A percentile compares a stretch with the other conserved stretches of the same genome.
Conservation (phyloP, 202 grass and related monocot species). For the Panicum virgatum region DNA sequence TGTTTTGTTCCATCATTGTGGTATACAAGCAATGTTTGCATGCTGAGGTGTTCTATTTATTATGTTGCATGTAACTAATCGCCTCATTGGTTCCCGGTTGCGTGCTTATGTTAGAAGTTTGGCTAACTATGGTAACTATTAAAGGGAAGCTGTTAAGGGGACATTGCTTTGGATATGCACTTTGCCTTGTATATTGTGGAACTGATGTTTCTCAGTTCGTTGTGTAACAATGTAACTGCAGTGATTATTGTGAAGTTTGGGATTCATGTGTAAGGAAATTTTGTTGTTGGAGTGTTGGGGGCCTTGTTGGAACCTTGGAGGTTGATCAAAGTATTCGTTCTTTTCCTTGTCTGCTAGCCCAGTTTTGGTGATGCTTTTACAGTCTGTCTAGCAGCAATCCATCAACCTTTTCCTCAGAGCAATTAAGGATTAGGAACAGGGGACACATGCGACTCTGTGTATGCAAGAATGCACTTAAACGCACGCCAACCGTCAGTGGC, state of each 20-base stretch:
- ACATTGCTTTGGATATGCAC: slow-evolving; percentile 9
- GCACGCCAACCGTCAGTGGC: not conserved
- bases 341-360: not conserved
- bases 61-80: not conserved
- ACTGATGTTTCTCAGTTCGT: not conserved
- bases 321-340: not conserved
- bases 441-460: not conserved
- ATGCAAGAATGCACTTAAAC: not conserved
- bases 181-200: not conserved
- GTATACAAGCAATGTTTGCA: slow-evolving; percentile 10
- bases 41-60: slow-evolving; percentile 4
- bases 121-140: not conserved
- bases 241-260: not conserved
- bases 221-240: not conserved
- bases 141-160: not conserved
- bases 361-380: not conserved
- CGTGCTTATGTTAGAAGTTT: not conserved
- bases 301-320: not conserved
- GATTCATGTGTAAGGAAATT: not conserved
- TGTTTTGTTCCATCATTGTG: not conserved
- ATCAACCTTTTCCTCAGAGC: not conserved
- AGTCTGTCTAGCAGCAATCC: not conserved
- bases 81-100: not conserved
- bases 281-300: not conserved
- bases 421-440: not conserved